Percentiles rank a stretch among this genome's conserved stretches.
These are phyloP conservation scores for Lyophyllum atratum DNA, from an alignment of 768 basidiomycete genomes.

Conservation along the genomic window DNA sequence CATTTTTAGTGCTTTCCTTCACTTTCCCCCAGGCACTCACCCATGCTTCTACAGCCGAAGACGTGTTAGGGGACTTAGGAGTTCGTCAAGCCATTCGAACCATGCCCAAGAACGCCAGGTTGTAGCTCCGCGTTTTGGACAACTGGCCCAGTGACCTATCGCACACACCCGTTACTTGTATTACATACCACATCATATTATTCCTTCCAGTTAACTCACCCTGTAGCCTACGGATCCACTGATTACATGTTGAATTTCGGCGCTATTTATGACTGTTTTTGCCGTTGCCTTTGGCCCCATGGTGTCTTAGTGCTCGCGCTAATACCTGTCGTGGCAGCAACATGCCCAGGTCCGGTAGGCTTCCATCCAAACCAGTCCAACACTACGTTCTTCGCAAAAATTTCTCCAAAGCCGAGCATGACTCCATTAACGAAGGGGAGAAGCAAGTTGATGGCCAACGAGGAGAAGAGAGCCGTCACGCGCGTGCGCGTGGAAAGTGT, in stretches of 20 bases:
- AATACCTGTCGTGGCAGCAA: constrained; percentile 40
- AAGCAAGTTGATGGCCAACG: constrained; percentile 80
- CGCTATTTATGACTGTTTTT: constrained; percentile 8
- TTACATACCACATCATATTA: constrained; percentile 1
- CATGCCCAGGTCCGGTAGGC: constrained; percentile 32
- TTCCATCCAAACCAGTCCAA: constrained; percentile 57
- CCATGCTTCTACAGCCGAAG: constrained; percentile 51
- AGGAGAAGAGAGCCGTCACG: constrained; percentile 65
- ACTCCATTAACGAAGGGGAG: constrained; percentile 93
- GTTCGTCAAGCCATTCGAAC: constrained; percentile 77
- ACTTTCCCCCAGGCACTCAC: background rate
- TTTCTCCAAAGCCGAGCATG: constrained; percentile 96
- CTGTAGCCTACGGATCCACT: constrained; percentile 1
- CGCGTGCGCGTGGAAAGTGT: constrained; percentile 69
- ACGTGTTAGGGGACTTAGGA: constrained; percentile 80
- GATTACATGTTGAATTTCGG: constrained; percentile 1
- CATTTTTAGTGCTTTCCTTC: constrained; percentile 3
- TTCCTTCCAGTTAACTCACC: background rate
- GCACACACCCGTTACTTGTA: background rate
- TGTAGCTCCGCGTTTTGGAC: constrained; percentile 38
- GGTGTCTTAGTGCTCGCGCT: constrained; percentile 19
- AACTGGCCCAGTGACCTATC: background rate
- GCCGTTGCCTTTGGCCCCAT: constrained; percentile 25
- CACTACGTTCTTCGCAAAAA: constrained; percentile 82
- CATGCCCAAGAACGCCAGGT: constrained; percentile 70